Percentiles rank a stretch among this genome's conserved stretches.
These are phyloP conservation scores for Annona cherimola DNA, from an alignment of 164 flowering plant genomes.

Conservation along the genomic window DNA sequence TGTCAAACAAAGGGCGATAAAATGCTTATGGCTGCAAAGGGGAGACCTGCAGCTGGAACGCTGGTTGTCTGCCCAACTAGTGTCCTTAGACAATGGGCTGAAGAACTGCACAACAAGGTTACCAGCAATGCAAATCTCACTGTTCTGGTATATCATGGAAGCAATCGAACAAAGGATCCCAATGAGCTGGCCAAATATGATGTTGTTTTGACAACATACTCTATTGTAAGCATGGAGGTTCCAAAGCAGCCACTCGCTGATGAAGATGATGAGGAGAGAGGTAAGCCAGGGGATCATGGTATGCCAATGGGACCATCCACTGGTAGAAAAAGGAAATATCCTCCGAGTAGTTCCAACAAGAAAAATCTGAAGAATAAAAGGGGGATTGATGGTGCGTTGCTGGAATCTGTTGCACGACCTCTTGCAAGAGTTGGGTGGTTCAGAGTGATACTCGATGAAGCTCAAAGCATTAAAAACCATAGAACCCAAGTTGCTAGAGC, in stretches of 20 bases:
- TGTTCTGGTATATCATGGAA: conserved; percentile 84
- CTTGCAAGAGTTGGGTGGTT: conserved; percentile 90
- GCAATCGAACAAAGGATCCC: conserved; percentile 78
- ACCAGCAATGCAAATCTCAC: conserved; percentile 51
- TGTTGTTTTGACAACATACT: conserved; percentile 89
- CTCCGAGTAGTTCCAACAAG: conserved; percentile 1
- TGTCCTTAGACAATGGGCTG: conserved; percentile 92
- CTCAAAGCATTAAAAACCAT: conserved; percentile 94
- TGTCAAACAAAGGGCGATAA: neutral
- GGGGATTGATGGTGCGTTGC: conserved; percentile 33
- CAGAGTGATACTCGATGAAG: conserved; percentile 94
- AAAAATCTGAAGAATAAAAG: conserved; percentile 29
- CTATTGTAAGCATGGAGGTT: conserved; percentile 89
- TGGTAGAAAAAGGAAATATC: conserved; percentile 2
- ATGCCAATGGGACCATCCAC: neutral
- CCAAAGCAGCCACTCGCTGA: conserved; percentile 86
- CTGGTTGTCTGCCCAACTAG: conserved; percentile 97
- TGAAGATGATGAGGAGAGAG: conserved; percentile 68
- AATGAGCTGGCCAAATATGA: conserved; percentile 74
- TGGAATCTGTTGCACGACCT: conserved; percentile 57
- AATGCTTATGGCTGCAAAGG: conserved; percentile 14
- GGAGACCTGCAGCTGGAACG: conserved; percentile 87
- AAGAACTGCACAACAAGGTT: conserved; percentile 85
- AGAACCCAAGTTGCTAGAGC: conserved; percentile 96
- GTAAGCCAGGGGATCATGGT: neutral